phyloP scores from a whole-genome alignment of 257 asterid species.

The Nyctanthes arbortristis region DNA sequence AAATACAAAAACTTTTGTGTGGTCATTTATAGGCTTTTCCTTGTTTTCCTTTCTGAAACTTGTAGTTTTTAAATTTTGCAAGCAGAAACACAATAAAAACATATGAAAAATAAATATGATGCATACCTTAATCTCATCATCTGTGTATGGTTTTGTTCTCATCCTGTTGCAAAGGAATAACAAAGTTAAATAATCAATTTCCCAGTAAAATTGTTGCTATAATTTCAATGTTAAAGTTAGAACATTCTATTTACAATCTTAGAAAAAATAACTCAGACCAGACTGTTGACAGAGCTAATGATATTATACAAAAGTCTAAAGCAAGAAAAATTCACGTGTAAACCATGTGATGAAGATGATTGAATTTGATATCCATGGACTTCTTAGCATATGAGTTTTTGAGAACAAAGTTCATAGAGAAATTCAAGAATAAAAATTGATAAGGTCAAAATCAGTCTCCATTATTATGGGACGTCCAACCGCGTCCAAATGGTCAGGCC shows the following conservation, averaged over 20 bases:
- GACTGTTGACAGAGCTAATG: not conserved
- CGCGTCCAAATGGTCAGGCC: no score
- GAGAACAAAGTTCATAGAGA: no score
- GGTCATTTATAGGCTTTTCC: not conserved
- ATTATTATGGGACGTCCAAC: no score
- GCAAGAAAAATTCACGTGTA: not conserved
- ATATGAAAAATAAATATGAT: conserved; percentile 5
- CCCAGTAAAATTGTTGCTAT: conserved; percentile 13
- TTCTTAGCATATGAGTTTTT: conserved; percentile 1
- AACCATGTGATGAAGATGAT: not conserved
- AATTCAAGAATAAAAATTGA: no score
- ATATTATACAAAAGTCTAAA: not conserved
- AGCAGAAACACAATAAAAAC: conserved; percentile 1
- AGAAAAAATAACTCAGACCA: not conserved
- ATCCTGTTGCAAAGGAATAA: conserved; percentile 44
- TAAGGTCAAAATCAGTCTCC: no score
- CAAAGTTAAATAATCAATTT: conserved; percentile 28
- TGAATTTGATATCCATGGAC: conserved; percentile 2
- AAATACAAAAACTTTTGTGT: no score
- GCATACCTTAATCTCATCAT: conserved; percentile 85
- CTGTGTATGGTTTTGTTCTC: conserved; percentile 80
- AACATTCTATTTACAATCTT: not conserved
- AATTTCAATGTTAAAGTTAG: not conserved
- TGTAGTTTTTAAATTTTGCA: not conserved
- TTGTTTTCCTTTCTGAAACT: not conserved